Evolutionary conservation across 495 filamentous ascomycete species (phyloP).

Genomic region (Aspergillus nidulans): DNA sequence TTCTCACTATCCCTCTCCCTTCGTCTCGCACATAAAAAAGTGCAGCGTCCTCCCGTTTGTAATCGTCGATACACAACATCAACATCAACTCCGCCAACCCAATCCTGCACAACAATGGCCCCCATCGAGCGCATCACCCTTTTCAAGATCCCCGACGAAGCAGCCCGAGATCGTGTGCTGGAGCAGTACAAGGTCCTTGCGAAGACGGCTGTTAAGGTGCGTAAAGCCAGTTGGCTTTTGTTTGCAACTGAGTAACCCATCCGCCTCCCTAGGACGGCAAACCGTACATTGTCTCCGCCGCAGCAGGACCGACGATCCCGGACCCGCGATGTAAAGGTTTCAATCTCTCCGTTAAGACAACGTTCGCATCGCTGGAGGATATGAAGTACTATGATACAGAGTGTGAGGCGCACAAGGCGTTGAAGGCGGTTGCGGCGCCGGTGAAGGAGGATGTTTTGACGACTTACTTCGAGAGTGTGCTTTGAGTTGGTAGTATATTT

Average conservation of each 20-base stretch:
- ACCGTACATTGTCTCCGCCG: constrained; percentile 56
- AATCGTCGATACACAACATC: not conserved
- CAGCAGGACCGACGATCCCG: constrained; percentile 39
- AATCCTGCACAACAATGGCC: constrained; percentile 24
- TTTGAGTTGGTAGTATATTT: constrained; percentile 22
- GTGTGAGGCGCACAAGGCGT: constrained; percentile 55
- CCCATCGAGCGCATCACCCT: constrained; percentile 54
- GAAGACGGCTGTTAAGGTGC: constrained; percentile 50
- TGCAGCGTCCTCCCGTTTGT: not conserved
- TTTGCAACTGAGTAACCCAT: not conserved
- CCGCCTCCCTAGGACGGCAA: constrained; percentile 51
- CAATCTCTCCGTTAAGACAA: constrained; percentile 54
- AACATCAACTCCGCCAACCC: not conserved
- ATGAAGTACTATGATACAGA: constrained; percentile 66
- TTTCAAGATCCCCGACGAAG: constrained; percentile 55
- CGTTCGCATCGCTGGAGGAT: constrained; percentile 60
- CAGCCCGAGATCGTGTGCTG: constrained; percentile 38
- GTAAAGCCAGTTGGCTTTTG: too few species aligned
- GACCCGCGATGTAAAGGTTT: constrained; percentile 60
- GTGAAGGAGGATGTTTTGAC: constrained; percentile 43
- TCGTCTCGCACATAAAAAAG: not conserved
- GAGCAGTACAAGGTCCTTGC: constrained; percentile 47
- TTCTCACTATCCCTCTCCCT: too few species aligned
- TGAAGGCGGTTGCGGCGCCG: constrained; percentile 48
- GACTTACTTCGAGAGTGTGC: constrained; percentile 44